phyloP scores from a whole-genome alignment of 169 alveolate genomes.

The Eimeria sp. region DNA sequence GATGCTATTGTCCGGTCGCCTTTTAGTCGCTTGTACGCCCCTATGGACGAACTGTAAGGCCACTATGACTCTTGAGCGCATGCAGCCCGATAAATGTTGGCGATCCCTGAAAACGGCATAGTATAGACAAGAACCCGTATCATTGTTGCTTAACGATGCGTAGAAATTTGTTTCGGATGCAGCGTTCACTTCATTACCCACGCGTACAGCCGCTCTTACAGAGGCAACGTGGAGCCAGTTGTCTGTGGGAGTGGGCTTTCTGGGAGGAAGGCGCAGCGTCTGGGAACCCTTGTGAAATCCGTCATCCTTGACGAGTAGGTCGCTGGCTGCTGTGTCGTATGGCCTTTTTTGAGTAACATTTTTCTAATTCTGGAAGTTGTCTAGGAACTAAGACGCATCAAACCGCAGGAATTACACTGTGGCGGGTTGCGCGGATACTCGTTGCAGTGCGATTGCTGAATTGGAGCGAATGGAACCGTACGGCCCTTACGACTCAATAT shows the following conservation, averaged over 20 bases:
- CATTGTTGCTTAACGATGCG: background rate
- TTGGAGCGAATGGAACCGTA: slow-evolving; percentile 72
- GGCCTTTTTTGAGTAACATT: too few species aligned
- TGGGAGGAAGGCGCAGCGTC: slow-evolving; percentile 64
- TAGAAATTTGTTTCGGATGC: background rate
- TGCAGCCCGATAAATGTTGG: background rate
- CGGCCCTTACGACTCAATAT: slow-evolving; percentile 67
- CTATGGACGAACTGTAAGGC: slow-evolving; percentile 67
- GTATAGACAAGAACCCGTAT: background rate
- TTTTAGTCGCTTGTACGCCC: slow-evolving; percentile 55
- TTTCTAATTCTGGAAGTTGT: background rate
- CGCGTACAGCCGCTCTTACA: slow-evolving; percentile 37
- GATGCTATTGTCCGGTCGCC: slow-evolving; percentile 76
- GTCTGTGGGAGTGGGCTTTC: slow-evolving; percentile 25
- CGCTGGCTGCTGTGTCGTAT: background rate
- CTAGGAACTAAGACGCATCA: background rate
- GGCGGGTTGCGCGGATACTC: background rate
- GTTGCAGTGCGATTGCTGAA: slow-evolving; percentile 68
- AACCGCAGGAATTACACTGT: background rate
- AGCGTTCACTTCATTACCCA: slow-evolving; percentile 57
- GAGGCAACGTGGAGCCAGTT: slow-evolving; percentile 55
- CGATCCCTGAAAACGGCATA: background rate
- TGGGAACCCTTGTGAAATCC: slow-evolving; percentile 48
- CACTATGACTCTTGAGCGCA: background rate
- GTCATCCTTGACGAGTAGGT: slow-evolving; percentile 66